phyloP scores from a whole-genome alignment of 192 early-diverging fungal genomes.

The Martensiomyces pterosporus region DNA sequence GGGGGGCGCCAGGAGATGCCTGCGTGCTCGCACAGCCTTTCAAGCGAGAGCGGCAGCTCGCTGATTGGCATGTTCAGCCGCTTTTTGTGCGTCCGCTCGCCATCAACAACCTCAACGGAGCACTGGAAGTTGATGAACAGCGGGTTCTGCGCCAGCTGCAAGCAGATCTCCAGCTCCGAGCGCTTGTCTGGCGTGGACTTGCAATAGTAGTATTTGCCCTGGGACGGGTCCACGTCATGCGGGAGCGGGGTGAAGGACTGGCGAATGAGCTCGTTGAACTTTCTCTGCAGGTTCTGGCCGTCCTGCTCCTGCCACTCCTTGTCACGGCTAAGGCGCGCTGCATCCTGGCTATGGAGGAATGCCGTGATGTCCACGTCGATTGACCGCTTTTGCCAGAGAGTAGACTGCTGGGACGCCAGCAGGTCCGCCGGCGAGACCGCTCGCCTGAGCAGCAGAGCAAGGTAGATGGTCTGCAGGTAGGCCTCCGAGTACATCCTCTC shows the following conservation, averaged over 20 bases:
- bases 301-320: constrained; percentile 35
- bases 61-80: constrained; percentile 47
- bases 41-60: constrained; percentile 37
- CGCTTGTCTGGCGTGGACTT: constrained; percentile 18
- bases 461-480: constrained; percentile 44
- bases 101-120: constrained; percentile 39
- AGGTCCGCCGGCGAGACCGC: constrained; percentile 36
- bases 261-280: constrained; percentile 26
- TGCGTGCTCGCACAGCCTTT: constrained; percentile 41
- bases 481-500: constrained; percentile 50
- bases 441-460: constrained; percentile 44
- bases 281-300: constrained; percentile 28
- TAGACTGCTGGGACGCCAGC: constrained; percentile 27
- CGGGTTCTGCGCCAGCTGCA: constrained; percentile 47
- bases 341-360: constrained; percentile 52
- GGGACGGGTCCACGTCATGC: constrained; percentile 23
- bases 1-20: constrained; percentile 41
- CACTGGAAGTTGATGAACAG: constrained; percentile 45
- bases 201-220: constrained; percentile 46
- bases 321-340: constrained; percentile 30
- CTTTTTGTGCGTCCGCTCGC: constrained; percentile 17
- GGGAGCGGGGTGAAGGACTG: constrained; percentile 43
- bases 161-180: constrained; percentile 34
- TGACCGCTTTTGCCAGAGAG: constrained; percentile 35
- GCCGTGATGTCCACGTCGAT: constrained; percentile 50